Conservation (phyloP, 768 basidiomycete species). For the Termitomyces eurrhizus region DNA sequence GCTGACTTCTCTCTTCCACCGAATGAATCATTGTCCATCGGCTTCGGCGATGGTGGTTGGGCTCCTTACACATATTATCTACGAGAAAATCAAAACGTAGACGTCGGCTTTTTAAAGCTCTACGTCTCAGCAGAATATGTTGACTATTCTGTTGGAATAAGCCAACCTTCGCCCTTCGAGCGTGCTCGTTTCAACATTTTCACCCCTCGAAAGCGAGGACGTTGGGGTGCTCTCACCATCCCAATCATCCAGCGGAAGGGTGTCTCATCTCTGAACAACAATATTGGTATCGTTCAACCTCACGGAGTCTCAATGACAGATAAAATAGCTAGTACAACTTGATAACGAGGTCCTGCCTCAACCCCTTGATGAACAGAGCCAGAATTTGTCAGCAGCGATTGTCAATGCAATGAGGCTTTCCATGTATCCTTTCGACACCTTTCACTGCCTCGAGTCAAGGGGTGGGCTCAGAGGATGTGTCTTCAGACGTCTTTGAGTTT, state of each 20-base stretch:
- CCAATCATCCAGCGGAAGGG: background rate
- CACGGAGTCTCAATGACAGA: too few species aligned
- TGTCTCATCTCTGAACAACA: background rate
- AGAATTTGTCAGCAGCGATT: too few species aligned
- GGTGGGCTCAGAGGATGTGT: too few species aligned
- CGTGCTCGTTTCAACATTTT: background rate
- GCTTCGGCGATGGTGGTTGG: background rate
- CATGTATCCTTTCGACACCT: too few species aligned
- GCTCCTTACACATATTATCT: background rate
- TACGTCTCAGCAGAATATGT: background rate
- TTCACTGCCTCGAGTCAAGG: too few species aligned
- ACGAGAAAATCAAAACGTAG: background rate
- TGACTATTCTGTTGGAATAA: background rate
- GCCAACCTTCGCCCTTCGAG: background rate
- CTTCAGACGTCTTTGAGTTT: too few species aligned
- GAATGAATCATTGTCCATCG: background rate
- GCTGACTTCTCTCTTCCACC: background rate
- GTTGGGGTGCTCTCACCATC: constrained; percentile 2
- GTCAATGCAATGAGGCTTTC: too few species aligned
- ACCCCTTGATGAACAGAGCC: too few species aligned
- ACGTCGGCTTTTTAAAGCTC: constrained; percentile 5
- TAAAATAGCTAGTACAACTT: too few species aligned
- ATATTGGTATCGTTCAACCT: too few species aligned
- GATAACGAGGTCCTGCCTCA: too few species aligned
- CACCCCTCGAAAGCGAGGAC: background rate